Conservation (phyloP, 768 basidiomycete genomes). For the Holtermannia corniformis region DNA sequence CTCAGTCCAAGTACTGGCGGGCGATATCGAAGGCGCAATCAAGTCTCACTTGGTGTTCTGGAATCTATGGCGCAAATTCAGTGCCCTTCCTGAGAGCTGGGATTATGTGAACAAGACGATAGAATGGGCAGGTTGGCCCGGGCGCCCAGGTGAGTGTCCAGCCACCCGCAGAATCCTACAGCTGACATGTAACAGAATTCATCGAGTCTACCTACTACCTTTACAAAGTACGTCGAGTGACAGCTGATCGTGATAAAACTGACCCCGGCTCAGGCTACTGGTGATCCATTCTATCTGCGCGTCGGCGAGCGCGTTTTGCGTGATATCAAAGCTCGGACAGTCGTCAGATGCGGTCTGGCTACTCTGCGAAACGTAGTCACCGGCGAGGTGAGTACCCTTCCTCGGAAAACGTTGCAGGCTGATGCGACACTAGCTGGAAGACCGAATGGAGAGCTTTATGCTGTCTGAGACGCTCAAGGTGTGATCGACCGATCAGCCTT, state of each 20-base stretch:
- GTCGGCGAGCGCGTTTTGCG: constrained; percentile 74
- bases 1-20: constrained; percentile 60
- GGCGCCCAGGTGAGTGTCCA: constrained; percentile 20
- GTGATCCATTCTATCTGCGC: constrained; percentile 83
- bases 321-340: constrained; percentile 64
- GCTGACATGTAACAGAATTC: constrained; percentile 52
- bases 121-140: constrained; percentile 40
- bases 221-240: constrained; percentile 48
- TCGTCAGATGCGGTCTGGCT: constrained; percentile 76
- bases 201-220: constrained; percentile 95
- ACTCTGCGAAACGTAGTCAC: constrained; percentile 66
- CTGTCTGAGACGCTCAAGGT: constrained; percentile 88
- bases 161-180: not conserved
- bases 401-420: constrained; percentile 25
- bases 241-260: not conserved
- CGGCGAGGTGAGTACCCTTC: constrained; percentile 27
- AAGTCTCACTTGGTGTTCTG: constrained; percentile 87
- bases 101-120: constrained; percentile 54
- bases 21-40: constrained; percentile 77
- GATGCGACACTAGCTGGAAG: constrained; percentile 51
- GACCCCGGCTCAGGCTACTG: constrained; percentile 58
- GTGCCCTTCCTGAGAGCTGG: constrained; percentile 86
- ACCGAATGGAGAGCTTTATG: constrained; percentile 96
- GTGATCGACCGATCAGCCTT: constrained; percentile 4
- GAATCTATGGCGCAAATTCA: constrained; percentile 81